A percentile compares a stretch with the other conserved stretches of the same genome.
Conservation (phyloP, 805 yeast genomes). For the Ogataea degrootiae region DNA sequence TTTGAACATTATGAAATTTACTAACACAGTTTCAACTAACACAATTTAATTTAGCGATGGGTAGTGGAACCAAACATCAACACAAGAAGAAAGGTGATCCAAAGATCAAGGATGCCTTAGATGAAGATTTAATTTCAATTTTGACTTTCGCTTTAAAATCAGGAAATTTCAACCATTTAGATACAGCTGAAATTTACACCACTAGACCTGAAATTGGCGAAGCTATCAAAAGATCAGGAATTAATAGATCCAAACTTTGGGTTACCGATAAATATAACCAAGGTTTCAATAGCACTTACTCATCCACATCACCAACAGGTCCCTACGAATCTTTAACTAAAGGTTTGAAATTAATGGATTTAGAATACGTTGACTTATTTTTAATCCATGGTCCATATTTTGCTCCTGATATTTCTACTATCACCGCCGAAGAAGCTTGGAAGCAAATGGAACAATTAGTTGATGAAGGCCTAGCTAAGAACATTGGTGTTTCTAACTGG, state of each 20-base stretch:
- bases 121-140: slow-evolving; percentile 41
- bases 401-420: slow-evolving; percentile 35
- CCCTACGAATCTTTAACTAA: slow-evolving; percentile 45
- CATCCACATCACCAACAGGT: slow-evolving; percentile 25
- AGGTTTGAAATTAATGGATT: slow-evolving; percentile 43
- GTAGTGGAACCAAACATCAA: slow-evolving; percentile 59
- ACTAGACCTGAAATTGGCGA: slow-evolving; percentile 57
- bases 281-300: slow-evolving; percentile 30
- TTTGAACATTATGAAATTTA: not conserved
- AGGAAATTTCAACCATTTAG: slow-evolving; percentile 54
- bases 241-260: slow-evolving; percentile 46
- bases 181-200: slow-evolving; percentile 64
- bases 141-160: slow-evolving; percentile 40
- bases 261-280: slow-evolving; percentile 57
- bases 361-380: slow-evolving; percentile 56
- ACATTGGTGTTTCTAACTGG: slow-evolving; percentile 62
- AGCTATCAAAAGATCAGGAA: slow-evolving; percentile 42
- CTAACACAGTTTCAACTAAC: not conserved
- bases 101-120: slow-evolving; percentile 15
- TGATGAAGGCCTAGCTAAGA: slow-evolving; percentile 40
- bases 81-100: slow-evolving; percentile 29
- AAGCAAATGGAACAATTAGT: slow-evolving; percentile 37
- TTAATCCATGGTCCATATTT: slow-evolving; percentile 59
- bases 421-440: slow-evolving; percentile 50
- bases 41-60: slow-evolving; percentile 28